phyloP scores from a whole-genome alignment of 495 filamentous ascomycete species.

The Aspergillus avenaceus region DNA sequence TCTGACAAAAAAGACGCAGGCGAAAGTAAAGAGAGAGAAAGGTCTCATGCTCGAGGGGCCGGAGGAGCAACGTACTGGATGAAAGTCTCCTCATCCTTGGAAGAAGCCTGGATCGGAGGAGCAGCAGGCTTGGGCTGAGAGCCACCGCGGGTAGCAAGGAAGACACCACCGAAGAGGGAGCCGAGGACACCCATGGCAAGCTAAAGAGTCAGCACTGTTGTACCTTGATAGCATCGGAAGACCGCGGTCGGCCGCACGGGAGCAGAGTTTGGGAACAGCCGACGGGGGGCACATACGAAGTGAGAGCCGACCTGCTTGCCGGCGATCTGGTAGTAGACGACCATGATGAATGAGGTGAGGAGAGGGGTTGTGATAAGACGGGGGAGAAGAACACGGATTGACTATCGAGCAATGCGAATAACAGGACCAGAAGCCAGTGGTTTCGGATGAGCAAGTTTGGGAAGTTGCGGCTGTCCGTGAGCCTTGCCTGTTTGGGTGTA shows the following conservation, averaged over 20 bases:
- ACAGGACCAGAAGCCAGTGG: slow-evolving; percentile 21
- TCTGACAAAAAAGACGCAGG: too few relatives aligned
- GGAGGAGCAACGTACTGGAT: slow-evolving; percentile 97
- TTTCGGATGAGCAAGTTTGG: slow-evolving; percentile 12
- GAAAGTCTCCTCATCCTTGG: slow-evolving; percentile 93
- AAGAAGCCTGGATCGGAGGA: slow-evolving; percentile 82
- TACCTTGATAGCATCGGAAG: background rate
- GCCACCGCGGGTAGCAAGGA: slow-evolving; percentile 53
- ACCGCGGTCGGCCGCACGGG: background rate
- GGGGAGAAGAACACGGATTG: too few relatives aligned
- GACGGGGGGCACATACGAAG: slow-evolving; percentile 60
- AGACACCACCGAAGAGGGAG: slow-evolving; percentile 55
- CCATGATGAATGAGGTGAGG: slow-evolving; percentile 68
- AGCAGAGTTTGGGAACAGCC: slow-evolving; percentile 9
- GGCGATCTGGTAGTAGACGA: slow-evolving; percentile 75
- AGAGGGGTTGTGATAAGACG: slow-evolving; percentile 25
- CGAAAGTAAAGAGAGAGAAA: too few relatives aligned
- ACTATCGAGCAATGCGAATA: too few relatives aligned
- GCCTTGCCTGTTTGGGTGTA: slow-evolving; percentile 23
- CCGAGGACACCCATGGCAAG: slow-evolving; percentile 82
- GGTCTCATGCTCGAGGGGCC: too few relatives aligned
- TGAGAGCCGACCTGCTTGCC: slow-evolving; percentile 93
- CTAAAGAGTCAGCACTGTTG: slow-evolving; percentile 39
- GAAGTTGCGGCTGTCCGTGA: slow-evolving; percentile 18
- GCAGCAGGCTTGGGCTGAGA: slow-evolving; percentile 52